Evolutionary conservation across 2,329 filamentous ascomycete species (phyloP), one percentile per base, ranked within the genome.

Genomic region (Fusarium avenaceum): DNA sequence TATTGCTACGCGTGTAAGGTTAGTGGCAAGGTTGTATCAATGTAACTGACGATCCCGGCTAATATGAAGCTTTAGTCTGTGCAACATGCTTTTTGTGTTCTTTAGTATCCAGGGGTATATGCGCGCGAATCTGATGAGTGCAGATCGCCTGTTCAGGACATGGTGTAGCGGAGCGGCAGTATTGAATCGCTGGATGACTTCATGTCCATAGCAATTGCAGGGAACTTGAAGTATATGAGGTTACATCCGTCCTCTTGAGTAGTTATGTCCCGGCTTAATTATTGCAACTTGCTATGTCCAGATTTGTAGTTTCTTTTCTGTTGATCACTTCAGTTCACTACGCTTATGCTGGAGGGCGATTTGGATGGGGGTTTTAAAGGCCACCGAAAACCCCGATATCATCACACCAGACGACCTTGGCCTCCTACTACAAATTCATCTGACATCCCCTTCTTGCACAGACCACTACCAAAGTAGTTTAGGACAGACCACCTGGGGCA

Each of bases 101-200:
- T n/a, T 7, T 10, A n/a, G 15, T n/a, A 9, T 38, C 15, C 8
- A 35, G 33, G 7, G 35, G 7, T 9, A 6, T n/a, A 62, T 47
- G 40, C 58, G 58, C 57, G 11, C 57, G 40, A 62, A 62, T 62
- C 47, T n/a, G 9, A 4, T 26, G 17, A 33, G 19, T 22, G 28
- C 33, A 0, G 40, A 62, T 62, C 47, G 2, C 8, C 8, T 5
- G 20, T 6, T 15, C 28, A 10, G 3, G n/a, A 30, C 30, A 38
- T 32, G 17, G 17, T 35, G 4, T n/a, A 2, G 19, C 7, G 33
- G 20, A 28, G 38, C 40, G 33, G 49, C 35, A 10, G 22, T 32
- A 28, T 22, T 17, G 22, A 15, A 13, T 5, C 24, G 32, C 19
- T 14, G 3, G 11, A 28, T 33, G 10, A 26, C n/a, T 24, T 24